Evolutionary conservation across 2,329 filamentous ascomycete species (phyloP).

Genomic region (Penicillium frequentans): DNA sequence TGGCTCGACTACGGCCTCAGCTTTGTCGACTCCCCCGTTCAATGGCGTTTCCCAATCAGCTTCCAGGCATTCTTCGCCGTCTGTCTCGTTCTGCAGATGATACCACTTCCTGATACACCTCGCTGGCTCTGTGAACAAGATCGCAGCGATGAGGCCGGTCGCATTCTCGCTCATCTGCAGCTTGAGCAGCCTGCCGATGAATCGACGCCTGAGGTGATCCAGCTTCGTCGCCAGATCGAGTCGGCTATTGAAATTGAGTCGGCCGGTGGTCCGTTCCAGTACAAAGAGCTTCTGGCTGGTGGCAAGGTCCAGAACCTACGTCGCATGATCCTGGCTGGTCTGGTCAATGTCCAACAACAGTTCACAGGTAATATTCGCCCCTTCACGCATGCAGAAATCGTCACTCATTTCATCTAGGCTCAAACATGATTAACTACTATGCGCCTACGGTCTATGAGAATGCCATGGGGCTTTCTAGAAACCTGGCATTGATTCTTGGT

Average conservation of each 20-base stretch:
- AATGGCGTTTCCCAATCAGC: slow-evolving; percentile 48
- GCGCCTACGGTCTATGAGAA: slow-evolving; percentile 41
- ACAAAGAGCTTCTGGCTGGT: slow-evolving; percentile 37
- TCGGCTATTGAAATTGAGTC: slow-evolving; percentile 39
- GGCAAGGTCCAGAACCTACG: slow-evolving; percentile 34
- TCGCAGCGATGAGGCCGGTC: slow-evolving; percentile 31
- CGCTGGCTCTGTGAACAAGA: slow-evolving; percentile 37
- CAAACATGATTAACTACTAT: slow-evolving; percentile 45
- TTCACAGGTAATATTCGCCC: slow-evolving; percentile 26
- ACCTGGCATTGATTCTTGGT: slow-evolving; percentile 55
- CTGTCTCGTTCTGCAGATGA: slow-evolving; percentile 35
- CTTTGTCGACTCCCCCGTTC: slow-evolving; percentile 31
- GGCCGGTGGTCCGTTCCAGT: slow-evolving; percentile 34
- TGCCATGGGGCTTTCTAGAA: slow-evolving; percentile 42
- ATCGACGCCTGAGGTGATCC: slow-evolving; percentile 16
- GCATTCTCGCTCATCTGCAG: slow-evolving; percentile 29
- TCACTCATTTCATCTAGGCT: slow-evolving; percentile 6
- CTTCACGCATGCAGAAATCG: rapidly evolving
- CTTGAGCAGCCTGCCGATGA: slow-evolving; percentile 17
- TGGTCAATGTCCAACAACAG: slow-evolving; percentile 39
- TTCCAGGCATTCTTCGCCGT: slow-evolving; percentile 44
- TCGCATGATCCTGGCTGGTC: slow-evolving; percentile 33
- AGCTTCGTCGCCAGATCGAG: slow-evolving; percentile 25
- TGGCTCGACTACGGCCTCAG: slow-evolving; percentile 47
- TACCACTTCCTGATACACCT: slow-evolving; percentile 41